Conservation (phyloP, 768 basidiomycete species). For the Suillus occidentalis region DNA sequence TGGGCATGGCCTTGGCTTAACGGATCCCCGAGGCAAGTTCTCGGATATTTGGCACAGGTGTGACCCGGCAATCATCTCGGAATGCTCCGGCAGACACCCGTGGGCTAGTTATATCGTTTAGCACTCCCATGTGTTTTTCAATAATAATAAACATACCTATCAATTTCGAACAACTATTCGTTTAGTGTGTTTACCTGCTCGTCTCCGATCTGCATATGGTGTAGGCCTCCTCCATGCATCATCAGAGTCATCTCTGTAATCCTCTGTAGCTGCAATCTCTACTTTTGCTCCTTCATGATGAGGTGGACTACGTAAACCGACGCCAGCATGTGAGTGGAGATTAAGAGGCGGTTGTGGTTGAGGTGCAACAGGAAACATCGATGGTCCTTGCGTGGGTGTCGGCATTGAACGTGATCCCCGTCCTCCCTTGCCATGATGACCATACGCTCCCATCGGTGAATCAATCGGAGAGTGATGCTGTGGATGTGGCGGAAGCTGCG, state of each 20-base stretch:
- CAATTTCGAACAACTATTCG: conserved; percentile 59
- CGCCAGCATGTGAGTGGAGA: conserved; percentile 26
- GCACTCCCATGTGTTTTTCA: too few species aligned
- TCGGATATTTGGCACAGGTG: conserved; percentile 7
- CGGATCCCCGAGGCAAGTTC: conserved; percentile 6
- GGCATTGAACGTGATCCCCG: conserved; percentile 27
- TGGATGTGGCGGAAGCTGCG: conserved; percentile 31
- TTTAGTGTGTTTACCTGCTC: conserved; percentile 79
- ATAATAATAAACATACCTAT: too few species aligned
- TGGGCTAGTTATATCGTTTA: too few species aligned
- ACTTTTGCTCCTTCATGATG: conserved; percentile 39
- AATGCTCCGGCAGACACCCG: too few species aligned
- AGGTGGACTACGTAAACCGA: conserved; percentile 46
- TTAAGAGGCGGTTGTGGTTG: conserved; percentile 35
- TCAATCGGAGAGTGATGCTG: conserved; percentile 31
- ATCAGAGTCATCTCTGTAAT: conserved; percentile 57
- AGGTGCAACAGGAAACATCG: conserved; percentile 30
- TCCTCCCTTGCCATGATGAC: conserved; percentile 31
- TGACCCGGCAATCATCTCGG: background rate
- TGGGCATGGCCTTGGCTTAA: conserved; percentile 2
- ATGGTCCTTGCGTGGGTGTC: conserved; percentile 26
- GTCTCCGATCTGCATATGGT: conserved; percentile 70
- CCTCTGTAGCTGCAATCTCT: conserved; percentile 41
- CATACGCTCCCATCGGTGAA: conserved; percentile 34
- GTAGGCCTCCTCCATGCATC: conserved; percentile 73